phyloP scores from a whole-genome alignment of 257 asterid genomes.

The Solanum appendiculatum region DNA sequence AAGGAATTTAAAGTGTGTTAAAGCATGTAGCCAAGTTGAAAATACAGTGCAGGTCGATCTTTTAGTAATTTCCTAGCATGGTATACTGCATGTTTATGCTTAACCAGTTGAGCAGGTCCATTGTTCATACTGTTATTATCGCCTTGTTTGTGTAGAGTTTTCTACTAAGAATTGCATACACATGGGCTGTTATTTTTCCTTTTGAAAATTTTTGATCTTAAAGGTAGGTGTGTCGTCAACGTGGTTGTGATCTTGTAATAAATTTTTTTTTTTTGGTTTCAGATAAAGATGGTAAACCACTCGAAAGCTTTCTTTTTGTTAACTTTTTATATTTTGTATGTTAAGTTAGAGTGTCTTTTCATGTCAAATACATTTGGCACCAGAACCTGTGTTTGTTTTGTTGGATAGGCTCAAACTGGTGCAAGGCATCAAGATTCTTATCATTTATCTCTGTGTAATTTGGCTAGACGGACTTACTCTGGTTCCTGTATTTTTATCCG shows the following conservation, averaged over 20 bases:
- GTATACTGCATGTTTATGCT: background rate
- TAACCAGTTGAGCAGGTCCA: background rate
- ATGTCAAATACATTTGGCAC: background rate
- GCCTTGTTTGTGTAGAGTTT: background rate
- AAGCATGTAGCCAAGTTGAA: background rate
- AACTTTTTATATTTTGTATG: background rate
- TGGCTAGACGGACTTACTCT: background rate
- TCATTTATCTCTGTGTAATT: background rate
- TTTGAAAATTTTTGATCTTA: background rate
- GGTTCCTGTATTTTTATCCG: background rate
- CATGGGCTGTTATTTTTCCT: background rate
- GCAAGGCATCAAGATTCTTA: background rate
- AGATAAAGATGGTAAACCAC: background rate
- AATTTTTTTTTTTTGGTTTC: background rate
- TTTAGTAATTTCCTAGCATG: background rate
- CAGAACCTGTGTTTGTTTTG: background rate
- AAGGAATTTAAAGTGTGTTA: background rate
- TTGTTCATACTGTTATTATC: background rate
- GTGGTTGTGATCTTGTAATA: background rate
- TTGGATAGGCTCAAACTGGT: background rate
- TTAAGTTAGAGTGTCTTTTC: background rate
- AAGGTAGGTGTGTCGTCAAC: background rate
- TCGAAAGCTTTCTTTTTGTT: background rate
- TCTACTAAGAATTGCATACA: background rate
- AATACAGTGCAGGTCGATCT: background rate